Evolutionary conservation across 2,329 filamentous ascomycete genomes (phyloP).

Genomic region (Clonostachys chloroleuca): DNA sequence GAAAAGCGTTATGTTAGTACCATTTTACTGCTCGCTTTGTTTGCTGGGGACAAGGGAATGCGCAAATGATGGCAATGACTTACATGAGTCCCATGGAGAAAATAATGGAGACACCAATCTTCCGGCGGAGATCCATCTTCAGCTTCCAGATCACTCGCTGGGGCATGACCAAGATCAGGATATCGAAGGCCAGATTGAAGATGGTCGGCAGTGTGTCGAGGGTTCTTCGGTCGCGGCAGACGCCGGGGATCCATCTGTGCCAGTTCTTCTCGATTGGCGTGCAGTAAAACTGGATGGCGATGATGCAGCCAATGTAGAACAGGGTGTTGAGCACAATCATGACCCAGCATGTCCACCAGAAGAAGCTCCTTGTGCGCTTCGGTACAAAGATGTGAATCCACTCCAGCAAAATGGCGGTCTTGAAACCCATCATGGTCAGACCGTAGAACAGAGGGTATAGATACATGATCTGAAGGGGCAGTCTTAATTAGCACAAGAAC

Average conservation of each 20-base stretch:
- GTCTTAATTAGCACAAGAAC: too few relatives aligned
- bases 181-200: slow-evolving; percentile 7
- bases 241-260: too few relatives aligned
- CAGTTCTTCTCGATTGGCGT: slow-evolving; percentile 5
- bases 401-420: slow-evolving; percentile 7
- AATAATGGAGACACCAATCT: slow-evolving; percentile 18
- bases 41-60: too few relatives aligned
- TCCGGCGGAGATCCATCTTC: slow-evolving; percentile 16
- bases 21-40: too few relatives aligned
- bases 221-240: too few relatives aligned
- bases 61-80: slow-evolving; percentile 52
- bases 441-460: too few relatives aligned
- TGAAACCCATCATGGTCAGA: background rate
- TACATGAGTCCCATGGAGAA: slow-evolving; percentile 21
- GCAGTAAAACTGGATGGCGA: slow-evolving; percentile 9
- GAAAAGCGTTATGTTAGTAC: too few relatives aligned
- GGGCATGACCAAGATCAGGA: slow-evolving; percentile 17
- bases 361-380: slow-evolving; percentile 6
- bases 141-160: slow-evolving; percentile 18
- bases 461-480: too few relatives aligned
- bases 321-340: slow-evolving; percentile 9
- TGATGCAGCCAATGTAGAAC: slow-evolving; percentile 1
- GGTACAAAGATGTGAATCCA: slow-evolving; percentile 7
- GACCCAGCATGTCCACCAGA: slow-evolving; percentile 12
- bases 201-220: too few relatives aligned